Conservation (phyloP, 768 basidiomycete genomes). For the Gautieria morchelliformis region DNA sequence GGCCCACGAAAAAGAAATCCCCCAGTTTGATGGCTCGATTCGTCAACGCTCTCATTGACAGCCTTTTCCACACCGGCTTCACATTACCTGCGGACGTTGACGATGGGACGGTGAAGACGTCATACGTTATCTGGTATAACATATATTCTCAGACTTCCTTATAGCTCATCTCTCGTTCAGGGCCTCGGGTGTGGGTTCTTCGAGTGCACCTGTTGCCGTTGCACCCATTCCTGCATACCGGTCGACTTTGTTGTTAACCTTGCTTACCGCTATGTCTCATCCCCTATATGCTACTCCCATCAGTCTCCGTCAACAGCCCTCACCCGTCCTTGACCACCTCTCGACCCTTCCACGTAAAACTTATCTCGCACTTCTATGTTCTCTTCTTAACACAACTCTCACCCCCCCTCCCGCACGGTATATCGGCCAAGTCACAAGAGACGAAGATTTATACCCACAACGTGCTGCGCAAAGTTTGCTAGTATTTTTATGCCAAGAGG, state of each 20-base stretch:
- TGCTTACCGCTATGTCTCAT: conserved; percentile 80
- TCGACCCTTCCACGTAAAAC: conserved; percentile 72
- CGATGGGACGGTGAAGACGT: neutral
- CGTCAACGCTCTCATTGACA: conserved; percentile 4
- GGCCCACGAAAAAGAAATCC: neutral
- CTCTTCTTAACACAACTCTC: conserved; percentile 83
- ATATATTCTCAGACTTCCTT: neutral
- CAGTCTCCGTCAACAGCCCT: conserved; percentile 56
- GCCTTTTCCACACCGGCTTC: conserved; percentile 6
- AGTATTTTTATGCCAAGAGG: conserved; percentile 1
- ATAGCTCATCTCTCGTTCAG: neutral
- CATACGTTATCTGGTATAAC: conserved; percentile 7
- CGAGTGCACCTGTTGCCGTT: conserved; percentile 56
- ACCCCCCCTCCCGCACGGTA: conserved; percentile 39
- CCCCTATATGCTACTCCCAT: conserved; percentile 78
- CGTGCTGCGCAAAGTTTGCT: conserved; percentile 12
- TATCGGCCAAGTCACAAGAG: conserved; percentile 1
- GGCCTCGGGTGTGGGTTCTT: conserved; percentile 69
- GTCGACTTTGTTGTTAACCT: conserved; percentile 79
- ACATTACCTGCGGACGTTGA: conserved; percentile 3
- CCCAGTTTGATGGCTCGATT: conserved; percentile 4
- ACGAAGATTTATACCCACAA: conserved; percentile 9
- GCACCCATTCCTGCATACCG: conserved; percentile 69
- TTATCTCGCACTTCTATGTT: conserved; percentile 88
- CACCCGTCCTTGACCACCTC: conserved; percentile 44